Evolutionary conservation across 2,329 filamentous ascomycete genomes (phyloP).

Genomic region (Sphaerostilbella broomeana): DNA sequence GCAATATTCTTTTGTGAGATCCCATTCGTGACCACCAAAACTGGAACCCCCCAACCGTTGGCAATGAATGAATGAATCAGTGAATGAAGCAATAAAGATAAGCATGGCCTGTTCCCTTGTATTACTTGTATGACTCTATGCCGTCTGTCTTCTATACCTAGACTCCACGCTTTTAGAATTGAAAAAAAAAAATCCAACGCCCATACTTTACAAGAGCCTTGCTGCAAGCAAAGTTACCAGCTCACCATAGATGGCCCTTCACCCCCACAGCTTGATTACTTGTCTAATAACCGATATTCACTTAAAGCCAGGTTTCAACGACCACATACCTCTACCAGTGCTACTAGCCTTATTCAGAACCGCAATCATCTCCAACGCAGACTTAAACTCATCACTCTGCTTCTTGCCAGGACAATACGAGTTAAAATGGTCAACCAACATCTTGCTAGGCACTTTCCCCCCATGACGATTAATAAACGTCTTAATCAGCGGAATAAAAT

Average conservation of each 20-base stretch:
- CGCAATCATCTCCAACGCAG: conserved; percentile 71
- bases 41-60: neutral
- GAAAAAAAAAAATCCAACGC: too few relatives aligned
- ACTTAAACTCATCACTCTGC: conserved; percentile 73
- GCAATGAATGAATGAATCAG: neutral
- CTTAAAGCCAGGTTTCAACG: conserved; percentile 33
- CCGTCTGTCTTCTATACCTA: neutral
- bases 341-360: conserved; percentile 55
- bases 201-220: too few relatives aligned
- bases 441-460: conserved; percentile 72
- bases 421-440: conserved; percentile 86
- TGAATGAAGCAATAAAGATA: neutral
- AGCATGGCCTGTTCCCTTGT: neutral
- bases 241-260: too few relatives aligned
- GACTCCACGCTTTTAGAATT: conserved; percentile 5
- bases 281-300: too few relatives aligned
- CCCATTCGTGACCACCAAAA: neutral
- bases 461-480: conserved; percentile 73
- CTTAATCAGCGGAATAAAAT: conserved; percentile 67
- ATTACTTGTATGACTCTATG: neutral
- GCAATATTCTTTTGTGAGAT: conserved; percentile 11
- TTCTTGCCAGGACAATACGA: conserved; percentile 60
- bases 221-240: too few relatives aligned
- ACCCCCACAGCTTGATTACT: too few relatives aligned
- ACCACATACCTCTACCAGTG: conserved; percentile 49